Evolutionary conservation across 805 yeast genomes (phyloP), one percentile per base, ranked within the genome.

Genomic region (Metschnikowia gelsemii): DNA sequence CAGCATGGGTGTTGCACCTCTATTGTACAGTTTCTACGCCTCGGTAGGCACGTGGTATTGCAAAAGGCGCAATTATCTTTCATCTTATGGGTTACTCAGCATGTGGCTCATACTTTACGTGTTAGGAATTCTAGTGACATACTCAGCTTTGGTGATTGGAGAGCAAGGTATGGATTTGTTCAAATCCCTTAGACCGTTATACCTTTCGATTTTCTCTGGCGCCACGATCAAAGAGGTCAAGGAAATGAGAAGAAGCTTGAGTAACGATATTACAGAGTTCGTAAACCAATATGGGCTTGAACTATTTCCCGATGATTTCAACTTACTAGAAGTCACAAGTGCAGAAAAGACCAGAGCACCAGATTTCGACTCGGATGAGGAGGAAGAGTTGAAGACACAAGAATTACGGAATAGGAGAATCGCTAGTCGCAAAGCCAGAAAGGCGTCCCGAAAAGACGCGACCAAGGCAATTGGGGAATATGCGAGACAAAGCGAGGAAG

Each of bases 121-220:
- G n/a, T 63, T 79, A 17, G 82, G 93, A 40, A 87, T 77, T 1
- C 59, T 75, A 21, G 80, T 91, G 12, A 87, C 97, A 0, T 91
- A 87, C 56, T 81, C 95, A n/a, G 96, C 99, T 0, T 73, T 93
- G 51, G 73, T 87, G 20, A 80, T 88, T 43, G 98, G 99, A 40
- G 99, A 93, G 58, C 84, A 82, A 45, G 99, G 99, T 25, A 75
- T 87, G 80, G 98, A 91, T 59, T 73, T 86, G 35, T 76, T 84
- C 60, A 88, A 88, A 58, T 82, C 95, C 3, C 66, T 91, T 42
- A 76, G 89, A 50, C 96, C 98, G 1, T 66, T 91, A 31, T 84
- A 84, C 63, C 61, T 84, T 20, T 78, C 86, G 2, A 60, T 85
- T 14, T 76, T 75, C 8, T 72, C 79, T 18, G 83, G 84, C 29